These are phyloP conservation scores for Herpetospermum pedunculosum DNA, from an alignment of 306 rosid species.

Conservation along the genomic window DNA sequence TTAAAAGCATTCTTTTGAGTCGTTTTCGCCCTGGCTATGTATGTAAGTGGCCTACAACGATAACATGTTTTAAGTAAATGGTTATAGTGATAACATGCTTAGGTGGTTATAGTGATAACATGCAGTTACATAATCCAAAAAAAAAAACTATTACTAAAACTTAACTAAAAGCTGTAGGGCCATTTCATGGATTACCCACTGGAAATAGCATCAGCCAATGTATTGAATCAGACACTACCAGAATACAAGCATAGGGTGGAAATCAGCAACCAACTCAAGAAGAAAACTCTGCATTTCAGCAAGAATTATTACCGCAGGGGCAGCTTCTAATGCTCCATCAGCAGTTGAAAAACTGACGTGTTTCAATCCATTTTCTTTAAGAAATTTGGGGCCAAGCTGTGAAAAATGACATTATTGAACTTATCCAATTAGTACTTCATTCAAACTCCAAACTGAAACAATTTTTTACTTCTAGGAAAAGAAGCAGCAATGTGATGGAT, in stretches of 20 bases:
- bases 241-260: background rate
- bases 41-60: background rate
- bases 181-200: background rate
- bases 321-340: slow-evolving; percentile 97
- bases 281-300: background rate
- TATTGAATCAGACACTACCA: background rate
- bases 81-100: background rate
- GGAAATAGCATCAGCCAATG: background rate
- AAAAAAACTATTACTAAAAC: background rate
- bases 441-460: slow-evolving; percentile 1
- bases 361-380: slow-evolving; percentile 66
- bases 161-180: background rate
- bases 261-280: background rate
- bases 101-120: background rate
- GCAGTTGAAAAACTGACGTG: slow-evolving; percentile 83
- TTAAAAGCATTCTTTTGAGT: background rate
- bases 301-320: slow-evolving; percentile 69
- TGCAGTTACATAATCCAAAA: background rate
- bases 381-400: slow-evolving; percentile 88
- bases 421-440: background rate
- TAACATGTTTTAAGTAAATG: background rate
- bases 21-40: background rate
- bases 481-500: background rate
- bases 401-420: slow-evolving; percentile 5
- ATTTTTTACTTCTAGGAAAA: background rate